Evolutionary conservation across 106 monocot genomes (phyloP).

Genomic region (Dendrobium huoshanense): DNA sequence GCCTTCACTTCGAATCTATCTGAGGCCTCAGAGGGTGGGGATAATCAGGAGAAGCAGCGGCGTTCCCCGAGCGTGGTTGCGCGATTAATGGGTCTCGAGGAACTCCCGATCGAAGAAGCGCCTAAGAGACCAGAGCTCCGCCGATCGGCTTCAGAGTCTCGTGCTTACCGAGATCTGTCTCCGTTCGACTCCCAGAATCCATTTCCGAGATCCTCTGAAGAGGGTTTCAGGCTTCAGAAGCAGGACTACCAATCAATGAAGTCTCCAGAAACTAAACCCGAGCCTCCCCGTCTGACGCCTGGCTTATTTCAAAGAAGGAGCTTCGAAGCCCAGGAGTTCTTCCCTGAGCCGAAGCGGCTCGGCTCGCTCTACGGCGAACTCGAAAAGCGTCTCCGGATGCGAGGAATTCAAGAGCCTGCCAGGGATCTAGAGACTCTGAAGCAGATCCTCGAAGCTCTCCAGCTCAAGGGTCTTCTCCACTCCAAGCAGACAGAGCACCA

Average conservation of each 20-base stretch:
- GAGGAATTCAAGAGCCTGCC: slow-evolving; percentile 66
- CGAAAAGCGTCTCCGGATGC: slow-evolving; percentile 60
- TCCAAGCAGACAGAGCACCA: slow-evolving; percentile 8
- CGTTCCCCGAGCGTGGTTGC: slow-evolving; percentile 89
- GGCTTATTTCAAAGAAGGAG: slow-evolving; percentile 30
- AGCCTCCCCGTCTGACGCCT: not conserved
- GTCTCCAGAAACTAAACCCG: not conserved
- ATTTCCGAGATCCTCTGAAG: not conserved
- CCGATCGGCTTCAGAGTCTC: slow-evolving; percentile 78
- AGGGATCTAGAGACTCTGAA: slow-evolving; percentile 75
- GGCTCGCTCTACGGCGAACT: slow-evolving; percentile 59
- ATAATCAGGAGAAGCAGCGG: slow-evolving; percentile 30
- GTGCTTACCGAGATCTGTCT: slow-evolving; percentile 46
- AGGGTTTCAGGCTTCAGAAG: not conserved
- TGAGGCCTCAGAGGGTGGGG: slow-evolving; percentile 13
- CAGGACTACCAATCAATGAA: not conserved
- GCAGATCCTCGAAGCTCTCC: slow-evolving; percentile 73
- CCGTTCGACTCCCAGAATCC: slow-evolving; percentile 33
- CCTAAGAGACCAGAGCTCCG: slow-evolving; percentile 40
- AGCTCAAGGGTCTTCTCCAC: slow-evolving; percentile 81
- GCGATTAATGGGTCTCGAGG: slow-evolving; percentile 84
- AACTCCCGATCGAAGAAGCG: slow-evolving; percentile 31
- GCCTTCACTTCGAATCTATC: not conserved
- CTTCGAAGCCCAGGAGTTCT: slow-evolving; percentile 74
- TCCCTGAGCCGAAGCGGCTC: slow-evolving; percentile 51